Base-by-base conservation (phyloP, 306 rosid species). In the Acacia crassicarpa region DNA sequence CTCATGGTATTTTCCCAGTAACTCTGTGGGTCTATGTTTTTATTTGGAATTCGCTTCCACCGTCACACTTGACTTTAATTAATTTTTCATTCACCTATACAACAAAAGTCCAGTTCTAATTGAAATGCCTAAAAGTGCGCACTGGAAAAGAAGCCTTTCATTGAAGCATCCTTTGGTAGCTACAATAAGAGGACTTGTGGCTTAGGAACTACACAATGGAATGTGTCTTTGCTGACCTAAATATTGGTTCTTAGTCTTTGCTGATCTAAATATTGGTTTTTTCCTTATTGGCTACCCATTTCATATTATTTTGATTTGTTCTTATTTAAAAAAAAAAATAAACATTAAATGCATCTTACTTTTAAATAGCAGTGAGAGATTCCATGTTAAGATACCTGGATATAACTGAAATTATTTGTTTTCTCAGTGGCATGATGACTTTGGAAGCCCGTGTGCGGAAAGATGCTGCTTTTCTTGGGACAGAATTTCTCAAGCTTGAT, bases 401-500 rank as follows among this genome's bases (percentile, higher is more conserved):
- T 54, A 83, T 71, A 58, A 86, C 51, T 53, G 44, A 74, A 72
- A 83, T 78, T 51, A 44, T 83, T 77, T 76, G 25, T 86, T 80
- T 86, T 73, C 44, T 66, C 89, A 95, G 99, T 74, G 97, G 99
- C 83, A 91, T 95, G 88, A 89, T 86, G 97, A 91, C 95, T 76
- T 80, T 93, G 89, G 91, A 95, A 87, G 97, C 95, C 35, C 95
- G 91, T 75, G 99, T 87, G 12, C 94, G 97, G 54, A 97, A 91
- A 91, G 98, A 86, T 15, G 41, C 80, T 87, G 94, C 99, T 77
- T 86, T 95, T 78, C 93, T 95, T 75, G 99, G 95, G 86, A 87
- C 94, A 10, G 80, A 87, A 82, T 91, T 95, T 84, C 98, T 93
- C 78, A 93, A 93, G 82, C 98, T 95, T 70, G 95, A 95, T 77